Base-by-base conservation (phyloP, 2,329 filamentous ascomycete genomes). In the Cordyceps cateniannulata region DNA sequence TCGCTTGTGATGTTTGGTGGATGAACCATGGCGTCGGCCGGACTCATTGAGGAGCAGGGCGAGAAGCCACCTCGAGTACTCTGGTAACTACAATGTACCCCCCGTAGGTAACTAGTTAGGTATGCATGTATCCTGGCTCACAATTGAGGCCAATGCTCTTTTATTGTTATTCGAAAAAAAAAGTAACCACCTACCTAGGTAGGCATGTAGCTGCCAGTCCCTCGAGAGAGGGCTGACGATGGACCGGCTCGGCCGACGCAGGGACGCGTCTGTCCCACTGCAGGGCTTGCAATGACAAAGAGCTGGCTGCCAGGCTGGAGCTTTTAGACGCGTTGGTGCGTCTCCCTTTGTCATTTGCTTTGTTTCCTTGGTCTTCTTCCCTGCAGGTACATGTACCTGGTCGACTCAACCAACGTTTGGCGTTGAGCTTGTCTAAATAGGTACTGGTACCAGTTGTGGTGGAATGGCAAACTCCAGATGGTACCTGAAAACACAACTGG, bases 211-310 rank as follows among this genome's bases (percentile, higher is more conserved):
- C 40, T 47, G 20, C 18, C 4, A 53, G 57, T 10, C 24, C 54
- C 44, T 57, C 53, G 54, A 57, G 40, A 25, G 44, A 27, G 25
- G 27, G 53, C 53, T 56, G 53, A 47, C 29, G 40, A 45, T 53
- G 42, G 32, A 40, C 32, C n/a, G 14, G 32, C 50, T 53, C 24
- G 40, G n/a, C 38, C 24, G 45, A 32, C 44, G 27, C 12, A n/a
- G 27, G 20, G 29, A 38, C 54, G 54, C 54, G 55, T 25, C 32
- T 22, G n/a, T 10, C 47, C 47, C 40, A 10, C 29, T 20, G 14
- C 53, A 57, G 7, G 20, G 42, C 20, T 57, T 18, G 38, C 18
- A 16, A 35, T 35, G 27, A 57, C 27, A 48, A 16, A n/a, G 29
- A 38, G 16, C 54, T n/a, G n/a, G n/a, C n/a, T n/a, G n/a, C n/a